A percentile compares a stretch with the other conserved stretches of the same genome.
Evolutionary conservation across 2,329 filamentous ascomycete genomes (phyloP).

Genomic region (Monilinia laxa): DNA sequence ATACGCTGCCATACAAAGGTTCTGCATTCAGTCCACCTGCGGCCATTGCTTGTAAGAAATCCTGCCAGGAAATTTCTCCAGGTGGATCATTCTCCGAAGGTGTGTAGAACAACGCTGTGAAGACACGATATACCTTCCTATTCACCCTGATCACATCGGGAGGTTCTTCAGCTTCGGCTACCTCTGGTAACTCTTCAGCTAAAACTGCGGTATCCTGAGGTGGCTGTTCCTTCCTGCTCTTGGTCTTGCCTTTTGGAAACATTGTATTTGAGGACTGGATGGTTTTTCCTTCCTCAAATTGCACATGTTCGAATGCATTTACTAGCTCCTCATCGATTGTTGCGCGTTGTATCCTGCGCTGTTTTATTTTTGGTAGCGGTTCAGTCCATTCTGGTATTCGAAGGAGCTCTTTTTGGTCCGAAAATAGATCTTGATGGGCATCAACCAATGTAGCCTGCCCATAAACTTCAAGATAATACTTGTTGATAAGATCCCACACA

Average conservation of each 20-base stretch:
- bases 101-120: not conserved
- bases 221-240: not conserved
- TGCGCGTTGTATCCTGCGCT: too few relatives aligned
- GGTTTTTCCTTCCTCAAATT: not conserved
- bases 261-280: not conserved
- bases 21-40: not conserved
- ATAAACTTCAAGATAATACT: not conserved
- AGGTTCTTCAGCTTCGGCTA: not conserved
- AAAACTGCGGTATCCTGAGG: too few relatives aligned
- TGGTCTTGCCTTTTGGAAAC: not conserved
- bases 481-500: not conserved
- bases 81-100: constrained; percentile 3
- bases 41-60: constrained; percentile 3
- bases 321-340: not conserved
- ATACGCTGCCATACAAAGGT: not conserved
- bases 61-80: constrained; percentile 1
- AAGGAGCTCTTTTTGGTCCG: not conserved
- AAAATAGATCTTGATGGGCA: not conserved
- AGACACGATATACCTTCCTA: not conserved
- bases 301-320: not conserved
- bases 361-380: not conserved
- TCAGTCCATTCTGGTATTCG: constrained; percentile 7
- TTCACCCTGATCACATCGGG: not conserved
- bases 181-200: not conserved
- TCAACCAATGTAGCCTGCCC: not conserved